phyloP scores from a whole-genome alignment of 768 basidiomycete species.

The Xerocomus potaroensis region DNA sequence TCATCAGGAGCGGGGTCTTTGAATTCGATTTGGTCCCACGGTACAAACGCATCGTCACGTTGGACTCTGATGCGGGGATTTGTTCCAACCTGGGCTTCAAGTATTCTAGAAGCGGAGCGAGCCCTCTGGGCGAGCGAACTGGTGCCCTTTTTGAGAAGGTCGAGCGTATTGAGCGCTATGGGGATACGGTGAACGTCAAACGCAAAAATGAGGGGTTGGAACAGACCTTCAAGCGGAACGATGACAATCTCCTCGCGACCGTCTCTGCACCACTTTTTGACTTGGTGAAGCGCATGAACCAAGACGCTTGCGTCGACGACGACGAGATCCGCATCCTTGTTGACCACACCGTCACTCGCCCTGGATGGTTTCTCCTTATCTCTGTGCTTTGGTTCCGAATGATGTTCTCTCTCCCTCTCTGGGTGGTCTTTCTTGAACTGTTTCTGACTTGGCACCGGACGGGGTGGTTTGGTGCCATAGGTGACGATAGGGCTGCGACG shows the following conservation, averaged over 20 bases:
- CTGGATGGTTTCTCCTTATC: constrained; percentile 22
- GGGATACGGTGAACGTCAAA: constrained; percentile 7
- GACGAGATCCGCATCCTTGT: constrained; percentile 69
- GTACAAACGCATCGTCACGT: constrained; percentile 75
- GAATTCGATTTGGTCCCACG: constrained; percentile 72
- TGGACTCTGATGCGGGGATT: constrained; percentile 81
- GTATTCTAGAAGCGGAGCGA: constrained; percentile 80
- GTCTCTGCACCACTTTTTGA: constrained; percentile 79
- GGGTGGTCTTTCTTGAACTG: constrained; percentile 19
- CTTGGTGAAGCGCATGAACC: constrained; percentile 68
- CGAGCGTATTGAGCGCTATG: constrained; percentile 84
- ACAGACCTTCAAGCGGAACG: constrained; percentile 83
- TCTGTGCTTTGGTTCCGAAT: constrained; percentile 15
- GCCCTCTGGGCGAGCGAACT: constrained; percentile 75
- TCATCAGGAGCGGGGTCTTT: constrained; percentile 30
- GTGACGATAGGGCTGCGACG: constrained; percentile 14
- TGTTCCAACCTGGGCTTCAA: constrained; percentile 82
- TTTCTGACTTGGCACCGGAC: constrained; percentile 17
- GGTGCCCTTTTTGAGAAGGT: constrained; percentile 88
- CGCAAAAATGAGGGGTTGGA: background rate
- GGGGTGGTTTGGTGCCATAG: constrained; percentile 23
- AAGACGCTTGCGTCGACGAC: constrained; percentile 82
- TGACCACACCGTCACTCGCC: constrained; percentile 24
- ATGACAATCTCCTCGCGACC: constrained; percentile 76
- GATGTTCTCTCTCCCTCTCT: constrained; percentile 20